These are phyloP conservation scores for Corymbia maculata DNA, from an alignment of 345 rosid genomes.

Conservation along the genomic window DNA sequence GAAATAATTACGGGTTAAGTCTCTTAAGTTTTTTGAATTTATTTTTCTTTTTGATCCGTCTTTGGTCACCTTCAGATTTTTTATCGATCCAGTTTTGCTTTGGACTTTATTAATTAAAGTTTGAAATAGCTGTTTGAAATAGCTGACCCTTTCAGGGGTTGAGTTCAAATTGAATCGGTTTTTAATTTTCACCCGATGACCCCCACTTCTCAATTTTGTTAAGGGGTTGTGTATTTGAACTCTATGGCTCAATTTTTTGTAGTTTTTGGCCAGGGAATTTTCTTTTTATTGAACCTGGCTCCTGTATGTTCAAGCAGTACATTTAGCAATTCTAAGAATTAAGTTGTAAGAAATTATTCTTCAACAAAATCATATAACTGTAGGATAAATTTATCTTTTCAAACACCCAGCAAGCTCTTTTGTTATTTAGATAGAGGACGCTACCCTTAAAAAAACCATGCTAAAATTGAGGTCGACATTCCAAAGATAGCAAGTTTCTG, in stretches of 20 bases:
- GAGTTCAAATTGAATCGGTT: background rate
- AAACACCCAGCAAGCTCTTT: background rate
- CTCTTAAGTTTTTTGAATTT: background rate
- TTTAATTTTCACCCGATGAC: background rate
- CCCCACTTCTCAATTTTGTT: background rate
- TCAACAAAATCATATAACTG: background rate
- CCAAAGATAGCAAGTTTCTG: background rate
- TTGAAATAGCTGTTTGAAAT: background rate
- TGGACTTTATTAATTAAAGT: background rate
- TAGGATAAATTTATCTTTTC: background rate
- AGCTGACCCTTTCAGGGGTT: background rate
- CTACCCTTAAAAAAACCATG: background rate
- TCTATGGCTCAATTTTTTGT: background rate
- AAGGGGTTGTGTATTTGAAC: background rate
- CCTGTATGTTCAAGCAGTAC: background rate
- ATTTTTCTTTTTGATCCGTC: background rate
- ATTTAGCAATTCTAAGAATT: background rate
- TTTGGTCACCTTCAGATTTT: background rate
- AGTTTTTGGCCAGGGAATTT: too few species aligned
- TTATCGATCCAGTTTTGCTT: background rate
- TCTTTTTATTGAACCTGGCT: background rate
- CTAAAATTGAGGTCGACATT: background rate
- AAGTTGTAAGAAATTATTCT: background rate
- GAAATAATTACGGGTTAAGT: background rate
- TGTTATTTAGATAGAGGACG: background rate